These are phyloP conservation scores for Phytophthora sojae DNA, from an alignment of 352 stramenopile species.

Conservation along the genomic window DNA sequence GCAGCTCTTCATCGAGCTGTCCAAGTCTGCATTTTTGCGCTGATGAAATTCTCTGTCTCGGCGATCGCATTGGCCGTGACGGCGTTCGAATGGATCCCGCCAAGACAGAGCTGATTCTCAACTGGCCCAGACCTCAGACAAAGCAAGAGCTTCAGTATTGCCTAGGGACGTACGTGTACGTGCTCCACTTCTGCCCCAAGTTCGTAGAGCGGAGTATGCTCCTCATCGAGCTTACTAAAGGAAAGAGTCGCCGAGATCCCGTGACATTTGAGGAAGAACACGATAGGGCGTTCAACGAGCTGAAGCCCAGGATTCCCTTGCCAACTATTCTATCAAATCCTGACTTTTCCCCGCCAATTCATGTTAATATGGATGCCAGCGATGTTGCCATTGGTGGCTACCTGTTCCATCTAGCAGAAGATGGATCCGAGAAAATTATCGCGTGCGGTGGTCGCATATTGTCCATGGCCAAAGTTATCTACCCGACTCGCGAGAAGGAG, in stretches of 20 bases:
- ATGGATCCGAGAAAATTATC: slow-evolving; percentile 7
- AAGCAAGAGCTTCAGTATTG: slow-evolving; percentile 13
- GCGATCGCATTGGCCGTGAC: neutral
- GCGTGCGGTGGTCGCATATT: slow-evolving; percentile 10
- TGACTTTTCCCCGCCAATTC: slow-evolving; percentile 2
- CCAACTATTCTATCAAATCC: slow-evolving; percentile 1
- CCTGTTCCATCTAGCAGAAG: slow-evolving; percentile 1
- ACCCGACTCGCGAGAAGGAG: slow-evolving; percentile 6
- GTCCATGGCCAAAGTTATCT: neutral
- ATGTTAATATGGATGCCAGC: slow-evolving; percentile 12
- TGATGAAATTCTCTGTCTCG: slow-evolving; percentile 9
- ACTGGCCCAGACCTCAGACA: slow-evolving; percentile 1
- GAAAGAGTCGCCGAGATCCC: neutral
- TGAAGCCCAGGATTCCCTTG: neutral
- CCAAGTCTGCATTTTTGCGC: slow-evolving; percentile 19
- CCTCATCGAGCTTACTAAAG: slow-evolving; percentile 8
- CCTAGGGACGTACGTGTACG: slow-evolving; percentile 16
- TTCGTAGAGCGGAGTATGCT: slow-evolving; percentile 1
- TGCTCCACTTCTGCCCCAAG: slow-evolving; percentile 3
- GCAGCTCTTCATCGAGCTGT: slow-evolving; percentile 7
- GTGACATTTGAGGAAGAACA: slow-evolving; percentile 5
- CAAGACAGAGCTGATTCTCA: neutral
- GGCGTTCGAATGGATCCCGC: slow-evolving; percentile 13
- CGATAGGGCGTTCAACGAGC: neutral
- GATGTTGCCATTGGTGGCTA: slow-evolving; percentile 8